Base-by-base conservation (phyloP, 2,329 filamentous ascomycete genomes). In the Apiospora rasikravindrae region DNA sequence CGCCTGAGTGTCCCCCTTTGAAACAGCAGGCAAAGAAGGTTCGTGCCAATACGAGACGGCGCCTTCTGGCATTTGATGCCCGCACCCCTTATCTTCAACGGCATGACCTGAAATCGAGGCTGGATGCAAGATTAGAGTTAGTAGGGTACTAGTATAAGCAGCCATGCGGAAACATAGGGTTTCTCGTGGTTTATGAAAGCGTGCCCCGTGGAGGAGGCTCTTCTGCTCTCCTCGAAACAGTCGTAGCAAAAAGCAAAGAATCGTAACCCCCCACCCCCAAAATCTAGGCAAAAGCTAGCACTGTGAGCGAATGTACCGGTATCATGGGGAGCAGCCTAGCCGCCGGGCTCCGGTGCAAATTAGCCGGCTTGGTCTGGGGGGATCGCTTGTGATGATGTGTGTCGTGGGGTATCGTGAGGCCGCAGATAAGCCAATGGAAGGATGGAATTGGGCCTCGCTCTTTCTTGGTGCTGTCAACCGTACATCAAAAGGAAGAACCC, bases 321-420 rank as follows among this genome's bases (percentile, higher is more conserved):
- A 45, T 45, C 33, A 33, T 53, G 29, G 24, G 51, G 53, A 26
- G 19, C 53, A 61, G 19, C 53, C 53, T 40, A 40, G 33, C 57
- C 57, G 57, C 57, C 57, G 29, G 57, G 57, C 33, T 64, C 57
- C 57, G 57, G 33, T 37, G 22, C 57, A 33, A 64, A 40, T 64
- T 40, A 64, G 33, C 57, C 57, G 57, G 57, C 57, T 64, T 64
- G 29, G 57, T 40, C 57, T 64, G 57, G 57, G 57, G 33, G 6
- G 57, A 24, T 40, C 33, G 57, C 33, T 40, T 64, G 29, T 64
- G 57, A 64, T 64, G 57, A 64, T 64, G 57, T 64, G 57, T 64
- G 57, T n/a, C 57, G 57, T 64, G 57, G 57, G 57, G 57, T 64
- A 40, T 40, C 57, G 57, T 64, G 57, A 64, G 33, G 33, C 13